Evolutionary conservation across 805 yeast species (phyloP).

Genomic region (Pichia scutulata): DNA sequence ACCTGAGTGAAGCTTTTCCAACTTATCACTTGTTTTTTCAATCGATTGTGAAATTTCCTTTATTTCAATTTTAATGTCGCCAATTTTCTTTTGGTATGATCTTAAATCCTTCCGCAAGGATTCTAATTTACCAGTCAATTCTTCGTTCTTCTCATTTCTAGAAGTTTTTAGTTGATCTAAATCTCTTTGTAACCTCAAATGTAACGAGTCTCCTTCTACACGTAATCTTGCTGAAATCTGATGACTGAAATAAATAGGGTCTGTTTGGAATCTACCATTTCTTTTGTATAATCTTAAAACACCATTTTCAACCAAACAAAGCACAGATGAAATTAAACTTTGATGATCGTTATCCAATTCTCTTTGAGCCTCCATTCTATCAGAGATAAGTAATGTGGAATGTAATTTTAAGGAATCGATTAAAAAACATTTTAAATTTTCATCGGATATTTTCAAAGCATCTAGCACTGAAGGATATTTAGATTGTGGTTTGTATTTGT

Average conservation of each 20-base stretch:
- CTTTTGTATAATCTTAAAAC: slow-evolving; percentile 22
- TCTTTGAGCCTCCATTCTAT: slow-evolving; percentile 43
- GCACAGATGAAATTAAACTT: slow-evolving; percentile 18
- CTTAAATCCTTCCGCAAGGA: slow-evolving; percentile 15
- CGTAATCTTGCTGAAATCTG: slow-evolving; percentile 16
- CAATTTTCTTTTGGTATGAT: slow-evolving; percentile 4
- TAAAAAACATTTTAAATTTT: slow-evolving; percentile 48
- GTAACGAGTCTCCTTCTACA: slow-evolving; percentile 19
- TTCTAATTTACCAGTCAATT: slow-evolving; percentile 6
- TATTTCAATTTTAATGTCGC: neutral
- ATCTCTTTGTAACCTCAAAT: slow-evolving; percentile 10
- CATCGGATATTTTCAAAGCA: slow-evolving; percentile 47
- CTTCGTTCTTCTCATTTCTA: neutral
- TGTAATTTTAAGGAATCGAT: slow-evolving; percentile 62
- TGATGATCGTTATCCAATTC: slow-evolving; percentile 29
- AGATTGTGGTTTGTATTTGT: slow-evolving; percentile 35
- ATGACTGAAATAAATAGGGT: slow-evolving; percentile 19
- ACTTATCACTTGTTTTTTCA: slow-evolving; percentile 29
- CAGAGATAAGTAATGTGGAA: slow-evolving; percentile 42
- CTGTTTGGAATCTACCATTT: slow-evolving; percentile 24
- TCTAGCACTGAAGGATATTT: slow-evolving; percentile 48
- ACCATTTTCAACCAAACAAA: slow-evolving; percentile 19
- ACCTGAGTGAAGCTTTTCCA: slow-evolving; percentile 39
- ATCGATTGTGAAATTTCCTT: slow-evolving; percentile 18
- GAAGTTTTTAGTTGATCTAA: slow-evolving; percentile 9